Conservation (phyloP, 2,329 filamentous ascomycete genomes). For the Venturia nashicola region DNA sequence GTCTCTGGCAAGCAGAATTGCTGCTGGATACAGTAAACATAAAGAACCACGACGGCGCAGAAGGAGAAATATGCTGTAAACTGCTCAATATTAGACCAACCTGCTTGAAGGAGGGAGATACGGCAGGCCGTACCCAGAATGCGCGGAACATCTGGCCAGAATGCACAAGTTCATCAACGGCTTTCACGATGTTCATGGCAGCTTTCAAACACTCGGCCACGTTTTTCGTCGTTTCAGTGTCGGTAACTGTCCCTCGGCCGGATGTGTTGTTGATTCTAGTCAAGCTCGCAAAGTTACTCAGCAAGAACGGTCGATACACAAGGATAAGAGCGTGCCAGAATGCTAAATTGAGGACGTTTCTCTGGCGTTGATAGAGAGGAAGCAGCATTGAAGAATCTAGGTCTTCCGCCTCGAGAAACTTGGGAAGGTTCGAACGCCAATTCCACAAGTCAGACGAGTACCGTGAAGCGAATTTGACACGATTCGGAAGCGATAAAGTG, state of each 20-base stretch:
- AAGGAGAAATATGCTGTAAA: constrained; percentile 43
- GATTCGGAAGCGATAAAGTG: constrained; percentile 19
- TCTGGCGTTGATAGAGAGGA: neutral
- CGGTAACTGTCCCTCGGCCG: constrained; percentile 11
- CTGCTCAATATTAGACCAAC: constrained; percentile 12
- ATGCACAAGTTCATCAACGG: constrained; percentile 29
- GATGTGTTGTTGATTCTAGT: constrained; percentile 13
- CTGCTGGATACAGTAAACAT: constrained; percentile 41
- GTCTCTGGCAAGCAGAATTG: constrained; percentile 32
- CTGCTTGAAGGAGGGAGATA: neutral
- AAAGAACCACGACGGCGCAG: constrained; percentile 41
- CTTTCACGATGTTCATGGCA: constrained; percentile 33
- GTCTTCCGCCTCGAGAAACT: constrained; percentile 31
- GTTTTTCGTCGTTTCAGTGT: constrained; percentile 19
- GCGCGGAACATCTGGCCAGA: constrained; percentile 18
- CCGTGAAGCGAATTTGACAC: constrained; percentile 27
- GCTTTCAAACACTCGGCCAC: constrained; percentile 36
- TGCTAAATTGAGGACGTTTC: neutral
- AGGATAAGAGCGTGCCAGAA: constrained; percentile 41
- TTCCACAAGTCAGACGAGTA: constrained; percentile 29
- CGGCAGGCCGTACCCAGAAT: neutral
- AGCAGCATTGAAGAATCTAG: constrained; percentile 33
- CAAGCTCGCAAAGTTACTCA: constrained; percentile 7
- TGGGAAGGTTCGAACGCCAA: constrained; percentile 35
- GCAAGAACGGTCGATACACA: constrained; percentile 41